Conservation (phyloP, 106 monocot genomes). For the Alisma plantagoaquatica region DNA sequence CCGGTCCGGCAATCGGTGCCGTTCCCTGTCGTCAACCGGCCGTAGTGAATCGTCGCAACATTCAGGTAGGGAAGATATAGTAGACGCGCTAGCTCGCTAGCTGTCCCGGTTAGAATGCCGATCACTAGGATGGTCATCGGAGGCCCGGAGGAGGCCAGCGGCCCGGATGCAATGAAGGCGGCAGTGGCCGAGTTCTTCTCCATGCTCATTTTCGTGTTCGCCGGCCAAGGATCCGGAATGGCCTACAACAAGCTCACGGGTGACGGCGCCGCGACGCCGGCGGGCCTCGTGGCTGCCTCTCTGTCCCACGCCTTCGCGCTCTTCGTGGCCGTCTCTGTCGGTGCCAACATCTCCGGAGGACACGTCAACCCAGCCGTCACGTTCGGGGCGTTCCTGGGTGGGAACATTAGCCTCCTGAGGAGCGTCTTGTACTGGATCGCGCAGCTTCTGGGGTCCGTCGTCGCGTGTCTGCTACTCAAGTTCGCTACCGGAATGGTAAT, state of each 20-base stretch:
- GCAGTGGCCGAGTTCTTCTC: conserved; percentile 23
- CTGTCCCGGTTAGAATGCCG: conserved; percentile 13
- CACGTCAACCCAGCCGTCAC: conserved; percentile 23
- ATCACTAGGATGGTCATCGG: conserved; percentile 18
- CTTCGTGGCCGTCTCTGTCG: conserved; percentile 18
- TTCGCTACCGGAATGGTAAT: conserved; percentile 18
- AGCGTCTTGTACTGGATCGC: conserved; percentile 15
- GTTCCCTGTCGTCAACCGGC: too few species aligned
- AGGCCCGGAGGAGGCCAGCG: conserved; percentile 4
- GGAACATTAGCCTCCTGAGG: conserved; percentile 18
- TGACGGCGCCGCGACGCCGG: conserved; percentile 4
- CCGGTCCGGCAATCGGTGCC: neutral
- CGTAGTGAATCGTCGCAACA: neutral
- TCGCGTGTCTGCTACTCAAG: conserved; percentile 16
- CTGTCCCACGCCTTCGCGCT: conserved; percentile 19
- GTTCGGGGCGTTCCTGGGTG: conserved; percentile 19
- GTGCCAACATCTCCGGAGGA: conserved; percentile 19
- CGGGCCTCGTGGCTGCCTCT: conserved; percentile 12
- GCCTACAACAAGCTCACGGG: conserved; percentile 15
- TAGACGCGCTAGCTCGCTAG: too few species aligned
- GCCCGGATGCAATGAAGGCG: conserved; percentile 14
- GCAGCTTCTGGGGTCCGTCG: conserved; percentile 18
- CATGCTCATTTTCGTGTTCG: conserved; percentile 25
- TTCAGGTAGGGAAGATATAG: neutral
- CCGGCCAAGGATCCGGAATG: conserved; percentile 24